Evolutionary conservation across 2,329 filamentous ascomycete species (phyloP), one percentile per base, ranked within the genome.

Genomic region (Rhynchosporium graminicola): DNA sequence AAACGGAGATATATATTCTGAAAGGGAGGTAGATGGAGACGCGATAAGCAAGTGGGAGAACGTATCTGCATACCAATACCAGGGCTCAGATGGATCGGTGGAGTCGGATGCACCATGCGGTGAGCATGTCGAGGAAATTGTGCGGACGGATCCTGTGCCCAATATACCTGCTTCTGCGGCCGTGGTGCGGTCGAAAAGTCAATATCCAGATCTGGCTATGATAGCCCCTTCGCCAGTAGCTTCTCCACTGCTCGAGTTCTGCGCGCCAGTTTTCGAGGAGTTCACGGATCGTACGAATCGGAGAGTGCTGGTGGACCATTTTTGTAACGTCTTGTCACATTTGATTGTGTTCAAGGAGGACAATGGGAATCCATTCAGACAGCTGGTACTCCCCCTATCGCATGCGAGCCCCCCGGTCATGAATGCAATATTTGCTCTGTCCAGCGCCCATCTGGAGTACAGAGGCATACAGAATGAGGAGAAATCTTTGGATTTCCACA

Each of bases 391-490:
- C n/a, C 85, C 85, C 2, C 76, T 88, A 45, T 84, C 83, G 2
- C 78, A 81, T 55, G 77, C 72, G 48, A 85, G 83, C 69, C 77
- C 78, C 0, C 81, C 84, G 0, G 81, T 97, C 3, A 89, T 90
- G 74, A 91, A 95, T 71, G 91, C 92, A 9, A 89, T 97, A 63
- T 92, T 91, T 63, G 92, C 92, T 0, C 79, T 97, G 7, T 86
- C 91, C 0, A 90, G 89, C 61, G 94, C 92, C 63, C 95, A 97
- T 73, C 79, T 96, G 62, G 89, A 94, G 60, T 91, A 84, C 55
- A 77, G 83, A 31, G 83, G 82, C 1, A 76, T 84, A 5, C 75
- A 80, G 31, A 81, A 80, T 28, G 66, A 69, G 60, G 83, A 87
- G 67, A 82, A 80, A 67, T 85, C 84, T 42, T 74, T 86, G 1